Base-by-base conservation (phyloP, 2,329 filamentous ascomycete species). In the Emericellopsis atlantica region DNA sequence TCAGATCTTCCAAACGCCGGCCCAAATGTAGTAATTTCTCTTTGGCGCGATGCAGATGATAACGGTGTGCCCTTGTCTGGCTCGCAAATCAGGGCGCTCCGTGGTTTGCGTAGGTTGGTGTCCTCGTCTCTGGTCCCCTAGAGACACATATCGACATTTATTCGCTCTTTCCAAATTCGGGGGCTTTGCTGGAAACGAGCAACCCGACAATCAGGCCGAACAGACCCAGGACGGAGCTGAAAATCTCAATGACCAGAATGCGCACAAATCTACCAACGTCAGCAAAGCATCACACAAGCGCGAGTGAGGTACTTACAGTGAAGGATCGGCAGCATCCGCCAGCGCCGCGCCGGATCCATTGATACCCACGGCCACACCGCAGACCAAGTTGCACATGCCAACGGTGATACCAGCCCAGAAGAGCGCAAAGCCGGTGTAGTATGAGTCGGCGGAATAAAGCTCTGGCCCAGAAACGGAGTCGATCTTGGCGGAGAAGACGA, bases 171-270 rank as follows among this genome's bases (percentile, higher is more conserved):
- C 69, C 70, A 46, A 95, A 93, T 47, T 88, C 84, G 21, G 68
- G 59, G 22, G 92, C 88, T 64, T 92, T 94, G 59, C 81, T 75
- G 44, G 86, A 85, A 40, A 96, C 75, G 49, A 98, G 72, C 42
- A 98, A 74, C 36, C 93, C 92, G 51, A 98, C 81, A 56, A 98
- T 98, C 48, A 98, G 74, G 44, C 92, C 93, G 56, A 98, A 98
- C 4, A 98, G 78, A 48, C 93, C 92, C 10, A 98, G 74, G 38
- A 98, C 90, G 33, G 90, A 96, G 60, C 89, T 95, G 72, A 98
- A 98, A 60, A 98, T 98, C 65, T 98, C 93, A 55, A 98, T 93
- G 51, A 98, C 90, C 40, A 98, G 79, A 51, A 98, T 95, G 69
- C 95, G 95, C 65, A 98, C 90, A 64, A 98, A 98, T 41, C 89